These are phyloP conservation scores for Ophiostoma pallidulum DNA, from an alignment of 2,329 filamentous ascomycete genomes.

Conservation along the genomic window DNA sequence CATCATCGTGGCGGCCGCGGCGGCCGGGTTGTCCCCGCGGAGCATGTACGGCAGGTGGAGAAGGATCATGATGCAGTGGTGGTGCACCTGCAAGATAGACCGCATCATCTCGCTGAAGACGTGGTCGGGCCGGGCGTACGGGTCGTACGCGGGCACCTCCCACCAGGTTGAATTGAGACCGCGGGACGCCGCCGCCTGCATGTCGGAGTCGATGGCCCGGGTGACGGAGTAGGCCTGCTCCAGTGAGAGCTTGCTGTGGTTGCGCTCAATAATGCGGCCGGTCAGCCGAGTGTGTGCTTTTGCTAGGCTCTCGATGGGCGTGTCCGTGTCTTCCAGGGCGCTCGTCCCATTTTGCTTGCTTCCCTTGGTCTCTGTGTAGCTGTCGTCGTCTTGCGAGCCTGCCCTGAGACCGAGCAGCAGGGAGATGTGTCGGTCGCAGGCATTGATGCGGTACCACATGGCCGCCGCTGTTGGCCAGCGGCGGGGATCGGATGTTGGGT, in stretches of 20 bases:
- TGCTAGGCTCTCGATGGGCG: constrained; percentile 34
- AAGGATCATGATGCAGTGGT: constrained; percentile 41
- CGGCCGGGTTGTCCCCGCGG: constrained; percentile 11
- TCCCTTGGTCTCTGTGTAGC: background rate
- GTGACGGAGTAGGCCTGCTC: constrained; percentile 32
- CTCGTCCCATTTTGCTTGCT: background rate
- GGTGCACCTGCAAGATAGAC: constrained; percentile 39
- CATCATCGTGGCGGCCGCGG: constrained; percentile 20
- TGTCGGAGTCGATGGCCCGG: constrained; percentile 36
- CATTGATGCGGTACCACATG: constrained; percentile 42
- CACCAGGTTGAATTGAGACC: constrained; percentile 40
- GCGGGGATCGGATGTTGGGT: constrained; percentile 25
- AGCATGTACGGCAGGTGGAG: constrained; percentile 49
- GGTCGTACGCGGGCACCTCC: constrained; percentile 27
- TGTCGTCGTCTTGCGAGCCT: constrained; percentile 29
- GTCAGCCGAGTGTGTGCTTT: constrained; percentile 34
- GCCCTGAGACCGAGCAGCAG: constrained; percentile 41
- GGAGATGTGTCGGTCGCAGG: constrained; percentile 40
- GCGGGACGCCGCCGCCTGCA: constrained; percentile 30
- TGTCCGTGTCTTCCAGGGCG: constrained; percentile 20
- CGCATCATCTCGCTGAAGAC: constrained; percentile 25
- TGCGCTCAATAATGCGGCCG: constrained; percentile 38
- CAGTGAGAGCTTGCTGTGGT: constrained; percentile 32
- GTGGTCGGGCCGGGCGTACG: constrained; percentile 15
- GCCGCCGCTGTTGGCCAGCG: constrained; percentile 22